Conservation (phyloP, 148 eudicot genomes). For the Amaranthus hypochondriacus region DNA sequence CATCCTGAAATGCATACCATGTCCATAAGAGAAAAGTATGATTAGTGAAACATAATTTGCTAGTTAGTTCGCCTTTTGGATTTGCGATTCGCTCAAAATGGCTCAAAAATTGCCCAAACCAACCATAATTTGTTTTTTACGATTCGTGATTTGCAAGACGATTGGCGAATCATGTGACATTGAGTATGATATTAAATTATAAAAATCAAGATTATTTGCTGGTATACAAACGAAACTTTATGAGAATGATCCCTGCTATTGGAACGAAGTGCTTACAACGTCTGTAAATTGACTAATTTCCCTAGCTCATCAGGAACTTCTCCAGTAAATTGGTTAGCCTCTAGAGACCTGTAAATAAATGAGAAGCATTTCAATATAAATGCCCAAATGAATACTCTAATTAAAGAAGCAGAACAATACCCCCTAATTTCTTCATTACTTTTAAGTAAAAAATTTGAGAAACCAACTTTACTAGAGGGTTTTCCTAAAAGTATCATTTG, state of each 20-base stretch:
- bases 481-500: not conserved
- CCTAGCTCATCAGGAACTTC: slow-evolving; percentile 34
- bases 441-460: not conserved
- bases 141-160: too few relatives aligned
- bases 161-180: not conserved
- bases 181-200: not conserved
- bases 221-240: not conserved
- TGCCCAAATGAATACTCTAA: not conserved
- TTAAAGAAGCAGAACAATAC: not conserved
- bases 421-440: not conserved
- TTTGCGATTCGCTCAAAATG: too few relatives aligned
- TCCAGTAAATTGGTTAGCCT: slow-evolving; percentile 59
- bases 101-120: too few relatives aligned
- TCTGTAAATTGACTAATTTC: too few relatives aligned
- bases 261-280: too few relatives aligned
- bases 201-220: not conserved
- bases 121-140: too few relatives aligned
- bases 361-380: not conserved
- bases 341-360: slow-evolving; percentile 45
- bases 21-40: too few relatives aligned
- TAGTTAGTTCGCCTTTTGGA: too few relatives aligned
- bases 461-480: not conserved
- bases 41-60: too few relatives aligned
- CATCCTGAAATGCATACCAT: slow-evolving; percentile 35
- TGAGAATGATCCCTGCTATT: too few relatives aligned